Conservation (phyloP, 2,329 filamentous ascomycete genomes). For the Bipolaris oryzae region DNA sequence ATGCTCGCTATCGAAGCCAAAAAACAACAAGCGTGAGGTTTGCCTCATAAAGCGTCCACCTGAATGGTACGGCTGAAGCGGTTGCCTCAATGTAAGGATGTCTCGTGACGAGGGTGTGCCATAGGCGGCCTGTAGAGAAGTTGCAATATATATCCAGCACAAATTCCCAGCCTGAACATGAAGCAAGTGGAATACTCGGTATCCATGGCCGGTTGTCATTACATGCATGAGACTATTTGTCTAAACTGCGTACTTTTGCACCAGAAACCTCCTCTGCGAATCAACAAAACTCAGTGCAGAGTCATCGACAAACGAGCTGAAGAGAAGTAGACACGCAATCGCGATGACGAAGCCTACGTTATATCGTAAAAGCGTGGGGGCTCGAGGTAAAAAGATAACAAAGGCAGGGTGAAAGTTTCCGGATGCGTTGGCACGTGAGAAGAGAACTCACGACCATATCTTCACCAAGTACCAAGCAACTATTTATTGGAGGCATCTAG, state of each 20-base stretch:
- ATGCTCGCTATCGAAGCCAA: conserved; percentile 3
- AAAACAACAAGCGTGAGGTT: conserved; percentile 33
- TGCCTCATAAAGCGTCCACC: conserved; percentile 10
- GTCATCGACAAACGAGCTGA: neutral
- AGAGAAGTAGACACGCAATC: neutral
- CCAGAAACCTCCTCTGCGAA: neutral
- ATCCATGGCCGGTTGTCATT: neutral
- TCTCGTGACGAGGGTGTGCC: conserved; percentile 11
- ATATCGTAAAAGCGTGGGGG: neutral
- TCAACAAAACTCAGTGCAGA: neutral
- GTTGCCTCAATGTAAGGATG: conserved; percentile 28
- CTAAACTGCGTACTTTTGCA: neutral
- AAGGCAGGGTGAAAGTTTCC: neutral
- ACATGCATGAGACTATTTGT: neutral
- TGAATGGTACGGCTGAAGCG: conserved; percentile 24
- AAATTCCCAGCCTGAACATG: neutral
- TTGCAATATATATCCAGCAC: conserved; percentile 18
- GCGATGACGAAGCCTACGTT: neutral
- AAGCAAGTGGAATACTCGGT: neutral
- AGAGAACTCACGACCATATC: neutral
- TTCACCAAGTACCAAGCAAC: neutral
- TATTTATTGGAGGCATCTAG: neutral
- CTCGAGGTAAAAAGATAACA: neutral
- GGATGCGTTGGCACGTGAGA: neutral
- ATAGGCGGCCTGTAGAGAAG: conserved; percentile 10